phyloP scores from a whole-genome alignment of 352 stramenopile species.

The Pythium aristosporum region DNA sequence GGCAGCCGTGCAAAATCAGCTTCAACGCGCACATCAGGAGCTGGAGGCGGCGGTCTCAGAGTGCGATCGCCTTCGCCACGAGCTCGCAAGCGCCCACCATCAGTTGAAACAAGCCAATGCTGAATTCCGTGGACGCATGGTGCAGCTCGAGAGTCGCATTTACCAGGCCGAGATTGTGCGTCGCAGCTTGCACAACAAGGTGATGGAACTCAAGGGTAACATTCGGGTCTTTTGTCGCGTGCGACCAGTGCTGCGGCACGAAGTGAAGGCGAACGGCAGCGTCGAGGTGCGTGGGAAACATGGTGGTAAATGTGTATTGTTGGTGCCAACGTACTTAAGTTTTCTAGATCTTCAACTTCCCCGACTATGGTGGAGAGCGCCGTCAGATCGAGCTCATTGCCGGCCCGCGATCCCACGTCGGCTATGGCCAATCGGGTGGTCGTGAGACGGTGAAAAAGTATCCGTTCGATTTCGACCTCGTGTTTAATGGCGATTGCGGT shows the following conservation, averaged over 20 bases:
- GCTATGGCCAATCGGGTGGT: conserved; percentile 61
- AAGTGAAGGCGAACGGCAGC: conserved; percentile 38
- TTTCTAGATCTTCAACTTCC: conserved; percentile 70
- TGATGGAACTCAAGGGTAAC: conserved; percentile 97
- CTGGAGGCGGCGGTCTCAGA: conserved; percentile 23
- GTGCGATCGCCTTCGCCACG: conserved; percentile 21
- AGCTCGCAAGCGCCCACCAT: conserved; percentile 25
- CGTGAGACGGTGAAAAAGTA: conserved; percentile 79
- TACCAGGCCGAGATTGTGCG: conserved; percentile 71
- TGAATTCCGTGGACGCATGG: conserved; percentile 35
- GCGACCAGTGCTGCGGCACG: conserved; percentile 79
- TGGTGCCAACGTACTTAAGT: background rate
- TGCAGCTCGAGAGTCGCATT: conserved; percentile 45
- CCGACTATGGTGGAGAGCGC: conserved; percentile 63
- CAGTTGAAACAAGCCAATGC: conserved; percentile 25
- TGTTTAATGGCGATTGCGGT: conserved; percentile 92
- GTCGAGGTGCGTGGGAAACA: conserved; percentile 42
- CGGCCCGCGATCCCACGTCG: conserved; percentile 60
- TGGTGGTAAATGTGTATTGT: background rate
- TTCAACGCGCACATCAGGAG: conserved; percentile 35
- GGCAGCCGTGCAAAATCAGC: conserved; percentile 33
- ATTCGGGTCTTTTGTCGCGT: conserved; percentile 96
- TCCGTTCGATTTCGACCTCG: conserved; percentile 97
- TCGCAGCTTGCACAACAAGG: conserved; percentile 85
- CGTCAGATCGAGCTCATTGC: conserved; percentile 73